These are phyloP conservation scores for Penicillium sp. DNA, from an alignment of 2,329 filamentous ascomycete genomes.

Conservation along the genomic window DNA sequence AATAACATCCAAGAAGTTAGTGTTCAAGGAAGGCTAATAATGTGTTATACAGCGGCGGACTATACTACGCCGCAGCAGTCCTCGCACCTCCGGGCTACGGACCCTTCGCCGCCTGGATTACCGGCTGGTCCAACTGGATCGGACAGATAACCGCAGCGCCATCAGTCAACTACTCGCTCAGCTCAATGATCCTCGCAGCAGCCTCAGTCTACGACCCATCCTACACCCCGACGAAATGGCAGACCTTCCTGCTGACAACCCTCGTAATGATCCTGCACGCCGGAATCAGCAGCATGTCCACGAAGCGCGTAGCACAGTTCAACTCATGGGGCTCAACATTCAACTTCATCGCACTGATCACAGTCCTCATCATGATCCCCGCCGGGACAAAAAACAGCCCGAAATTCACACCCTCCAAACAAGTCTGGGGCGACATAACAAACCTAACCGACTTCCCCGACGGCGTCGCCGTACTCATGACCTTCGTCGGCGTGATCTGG, in stretches of 20 bases:
- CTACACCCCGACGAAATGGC: conserved; percentile 65
- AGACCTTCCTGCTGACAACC: conserved; percentile 67
- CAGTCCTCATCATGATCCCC: conserved; percentile 69
- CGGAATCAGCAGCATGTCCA: conserved; percentile 68
- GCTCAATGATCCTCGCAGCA: conserved; percentile 70
- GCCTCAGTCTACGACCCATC: conserved; percentile 65
- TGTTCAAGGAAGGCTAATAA: not conserved
- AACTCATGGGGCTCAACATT: conserved; percentile 70
- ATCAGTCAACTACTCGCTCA: conserved; percentile 65
- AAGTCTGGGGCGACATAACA: conserved; percentile 67
- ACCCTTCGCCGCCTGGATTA: conserved; percentile 67
- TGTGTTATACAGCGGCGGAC: conserved; percentile 53
- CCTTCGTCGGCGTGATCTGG: conserved; percentile 70
- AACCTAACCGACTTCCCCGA: conserved; percentile 66
- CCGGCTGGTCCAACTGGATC: conserved; percentile 70
- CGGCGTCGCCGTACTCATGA: conserved; percentile 68
- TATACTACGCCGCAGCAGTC: conserved; percentile 73
- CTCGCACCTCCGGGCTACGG: conserved; percentile 66
- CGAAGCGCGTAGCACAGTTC: conserved; percentile 67
- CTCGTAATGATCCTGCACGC: conserved; percentile 68
- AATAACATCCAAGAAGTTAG: not conserved
- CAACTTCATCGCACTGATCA: conserved; percentile 66
- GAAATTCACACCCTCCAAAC: conserved; percentile 58
- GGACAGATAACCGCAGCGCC: conserved; percentile 66
- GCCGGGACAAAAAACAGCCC: conserved; percentile 57